These are phyloP conservation scores for Cyclotella atomus DNA, from an alignment of 108 stramenopile genomes.

Conservation along the genomic window DNA sequence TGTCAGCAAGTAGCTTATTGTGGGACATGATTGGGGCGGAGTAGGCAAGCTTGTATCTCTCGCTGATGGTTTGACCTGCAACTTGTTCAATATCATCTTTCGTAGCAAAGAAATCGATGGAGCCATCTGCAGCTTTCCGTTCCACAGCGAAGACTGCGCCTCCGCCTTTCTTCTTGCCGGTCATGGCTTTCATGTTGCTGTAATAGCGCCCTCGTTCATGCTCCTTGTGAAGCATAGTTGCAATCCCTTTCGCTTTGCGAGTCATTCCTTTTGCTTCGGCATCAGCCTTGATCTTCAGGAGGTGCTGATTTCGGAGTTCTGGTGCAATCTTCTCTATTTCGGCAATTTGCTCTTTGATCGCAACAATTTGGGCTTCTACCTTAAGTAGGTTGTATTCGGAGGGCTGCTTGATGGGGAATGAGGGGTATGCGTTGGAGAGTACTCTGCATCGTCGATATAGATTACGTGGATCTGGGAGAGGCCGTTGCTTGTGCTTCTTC, in stretches of 20 bases:
- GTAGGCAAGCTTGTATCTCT: background rate
- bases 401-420: background rate
- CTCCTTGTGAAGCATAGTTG: background rate
- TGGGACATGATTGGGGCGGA: background rate
- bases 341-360: background rate
- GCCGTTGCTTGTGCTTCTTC: background rate
- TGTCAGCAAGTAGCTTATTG: background rate
- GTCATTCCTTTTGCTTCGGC: background rate
- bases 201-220: background rate
- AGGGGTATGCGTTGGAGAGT: background rate
- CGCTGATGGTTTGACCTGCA: background rate
- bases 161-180: background rate
- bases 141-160: background rate
- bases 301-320: background rate
- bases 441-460: background rate
- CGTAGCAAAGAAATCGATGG: background rate
- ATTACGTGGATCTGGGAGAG: background rate
- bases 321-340: background rate
- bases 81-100: background rate
- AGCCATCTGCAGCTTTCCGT: background rate
- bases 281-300: background rate
- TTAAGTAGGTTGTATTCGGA: background rate
- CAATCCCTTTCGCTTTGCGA: background rate
- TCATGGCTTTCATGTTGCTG: background rate
- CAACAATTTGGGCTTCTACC: background rate